A percentile compares a stretch with the other conserved stretches of the same genome.
These are phyloP conservation scores for Leishmania turanica DNA, from an alignment of 208 protist species.

Conservation along the genomic window DNA sequence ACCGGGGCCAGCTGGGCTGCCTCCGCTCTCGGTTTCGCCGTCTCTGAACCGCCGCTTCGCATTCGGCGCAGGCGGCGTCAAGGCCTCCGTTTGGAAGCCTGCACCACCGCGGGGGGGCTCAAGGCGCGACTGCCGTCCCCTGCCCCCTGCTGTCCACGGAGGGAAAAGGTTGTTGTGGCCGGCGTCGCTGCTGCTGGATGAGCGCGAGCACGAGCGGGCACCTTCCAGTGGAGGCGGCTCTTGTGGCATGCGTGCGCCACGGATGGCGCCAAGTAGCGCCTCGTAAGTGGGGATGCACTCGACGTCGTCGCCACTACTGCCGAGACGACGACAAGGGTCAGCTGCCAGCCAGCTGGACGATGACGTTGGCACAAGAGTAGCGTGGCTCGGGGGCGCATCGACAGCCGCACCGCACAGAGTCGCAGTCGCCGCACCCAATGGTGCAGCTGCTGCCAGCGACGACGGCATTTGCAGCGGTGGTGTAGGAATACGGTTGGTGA, in stretches of 20 bases:
- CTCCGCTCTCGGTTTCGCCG: neutral
- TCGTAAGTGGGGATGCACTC: neutral
- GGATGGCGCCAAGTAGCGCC: neutral
- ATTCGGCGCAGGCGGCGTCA: neutral
- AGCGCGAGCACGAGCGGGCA: neutral
- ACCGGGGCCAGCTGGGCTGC: neutral
- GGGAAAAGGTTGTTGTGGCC: neutral
- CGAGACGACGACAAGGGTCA: neutral
- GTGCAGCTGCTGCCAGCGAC: neutral
- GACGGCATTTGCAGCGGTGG: neutral
- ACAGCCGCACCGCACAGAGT: neutral
- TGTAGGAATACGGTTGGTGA: conserved; percentile 8
- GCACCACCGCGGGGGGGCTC: neutral
- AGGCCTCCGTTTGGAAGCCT: neutral
- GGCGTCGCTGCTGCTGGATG: neutral
- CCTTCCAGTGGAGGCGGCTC: no score
- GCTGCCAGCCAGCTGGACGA: neutral
- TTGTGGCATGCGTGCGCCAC: neutral
- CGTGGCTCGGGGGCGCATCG: neutral
- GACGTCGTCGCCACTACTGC: neutral
- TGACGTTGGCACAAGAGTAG: neutral
- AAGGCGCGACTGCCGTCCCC: neutral
- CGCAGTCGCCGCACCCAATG: neutral
- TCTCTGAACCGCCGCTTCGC: neutral
- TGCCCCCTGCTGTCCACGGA: neutral